Conservation (phyloP, 2,329 filamentous ascomycete genomes). For the Xylariaceae sp. region DNA sequence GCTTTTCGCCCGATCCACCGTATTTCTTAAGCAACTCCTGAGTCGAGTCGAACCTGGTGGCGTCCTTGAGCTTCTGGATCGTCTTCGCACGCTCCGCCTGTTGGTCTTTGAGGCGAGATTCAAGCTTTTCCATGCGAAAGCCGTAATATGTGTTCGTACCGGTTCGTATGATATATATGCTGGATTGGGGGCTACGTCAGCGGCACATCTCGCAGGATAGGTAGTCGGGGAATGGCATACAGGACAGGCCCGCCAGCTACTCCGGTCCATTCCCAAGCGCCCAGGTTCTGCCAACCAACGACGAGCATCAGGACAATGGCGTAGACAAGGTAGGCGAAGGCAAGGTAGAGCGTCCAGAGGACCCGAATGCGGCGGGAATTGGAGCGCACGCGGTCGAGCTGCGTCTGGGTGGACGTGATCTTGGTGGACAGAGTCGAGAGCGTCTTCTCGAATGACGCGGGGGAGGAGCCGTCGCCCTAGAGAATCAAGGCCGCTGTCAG, state of each 20-base stretch:
- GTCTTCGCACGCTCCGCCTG: slow-evolving; percentile 75
- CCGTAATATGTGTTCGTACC: slow-evolving; percentile 65
- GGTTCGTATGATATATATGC: slow-evolving; percentile 72
- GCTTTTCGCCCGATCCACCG: slow-evolving; percentile 55
- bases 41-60: slow-evolving; percentile 94
- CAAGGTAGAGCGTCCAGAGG: slow-evolving; percentile 83
- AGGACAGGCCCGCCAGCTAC: slow-evolving; percentile 70
- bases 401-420: slow-evolving; percentile 66
- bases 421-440: slow-evolving; percentile 75
- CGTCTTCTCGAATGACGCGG: slow-evolving; percentile 87
- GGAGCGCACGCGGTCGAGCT: slow-evolving; percentile 65
- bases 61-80: slow-evolving; percentile 89
- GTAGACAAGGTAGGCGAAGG: slow-evolving; percentile 84
- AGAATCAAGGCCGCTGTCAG: too few relatives aligned
- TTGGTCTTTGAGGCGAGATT: slow-evolving; percentile 62
- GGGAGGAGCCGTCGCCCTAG: slow-evolving; percentile 71
- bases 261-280: slow-evolving; percentile 67
- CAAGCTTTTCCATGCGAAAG: slow-evolving; percentile 67
- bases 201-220: neutral
- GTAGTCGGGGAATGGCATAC: slow-evolving; percentile 52
- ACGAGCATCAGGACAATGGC: slow-evolving; percentile 75
- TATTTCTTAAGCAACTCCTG: slow-evolving; percentile 92
- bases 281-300: slow-evolving; percentile 75
- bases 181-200: slow-evolving; percentile 28
- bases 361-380: slow-evolving; percentile 72